Percentiles rank a stretch among this genome's conserved stretches.
Evolutionary conservation across 441 rosid genomes (phyloP).

Genomic region (Corymbia citriodora): DNA sequence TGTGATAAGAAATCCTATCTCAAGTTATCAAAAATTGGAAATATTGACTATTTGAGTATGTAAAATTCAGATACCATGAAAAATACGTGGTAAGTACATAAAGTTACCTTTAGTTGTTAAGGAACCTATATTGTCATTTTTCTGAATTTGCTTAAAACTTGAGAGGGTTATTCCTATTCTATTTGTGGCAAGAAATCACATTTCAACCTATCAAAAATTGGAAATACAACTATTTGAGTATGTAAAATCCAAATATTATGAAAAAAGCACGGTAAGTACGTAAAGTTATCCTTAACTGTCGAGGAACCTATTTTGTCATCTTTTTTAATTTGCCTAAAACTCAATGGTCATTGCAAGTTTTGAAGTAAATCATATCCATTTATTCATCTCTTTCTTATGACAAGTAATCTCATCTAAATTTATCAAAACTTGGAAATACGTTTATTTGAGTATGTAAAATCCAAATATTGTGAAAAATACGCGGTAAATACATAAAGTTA

Average conservation of each 20-base stretch:
- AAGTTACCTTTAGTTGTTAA: not conserved
- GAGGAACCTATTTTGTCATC: not conserved
- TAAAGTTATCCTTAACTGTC: not conserved
- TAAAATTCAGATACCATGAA: not conserved
- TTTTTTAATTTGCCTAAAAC: not conserved
- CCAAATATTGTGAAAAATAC: not conserved
- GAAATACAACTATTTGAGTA: not conserved
- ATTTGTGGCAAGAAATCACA: too few species aligned
- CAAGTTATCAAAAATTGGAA: not conserved
- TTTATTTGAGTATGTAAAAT: not conserved
- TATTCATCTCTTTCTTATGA: not conserved
- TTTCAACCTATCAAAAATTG: not conserved
- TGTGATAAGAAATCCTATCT: not conserved
- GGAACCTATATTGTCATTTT: not conserved
- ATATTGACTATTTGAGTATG: not conserved
- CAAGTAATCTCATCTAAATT: not conserved
- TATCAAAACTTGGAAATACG: not conserved
- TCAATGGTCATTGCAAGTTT: not conserved
- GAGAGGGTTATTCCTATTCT: not conserved
- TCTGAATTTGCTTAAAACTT: not conserved
- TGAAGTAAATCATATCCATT: not conserved
- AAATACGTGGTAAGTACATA: not conserved
- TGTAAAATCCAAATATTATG: not conserved
- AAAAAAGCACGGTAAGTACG: not conserved
- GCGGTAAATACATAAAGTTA: not conserved